These are phyloP conservation scores for Rubia peregrina DNA, from an alignment of 305 asterid species.

Conservation along the genomic window DNA sequence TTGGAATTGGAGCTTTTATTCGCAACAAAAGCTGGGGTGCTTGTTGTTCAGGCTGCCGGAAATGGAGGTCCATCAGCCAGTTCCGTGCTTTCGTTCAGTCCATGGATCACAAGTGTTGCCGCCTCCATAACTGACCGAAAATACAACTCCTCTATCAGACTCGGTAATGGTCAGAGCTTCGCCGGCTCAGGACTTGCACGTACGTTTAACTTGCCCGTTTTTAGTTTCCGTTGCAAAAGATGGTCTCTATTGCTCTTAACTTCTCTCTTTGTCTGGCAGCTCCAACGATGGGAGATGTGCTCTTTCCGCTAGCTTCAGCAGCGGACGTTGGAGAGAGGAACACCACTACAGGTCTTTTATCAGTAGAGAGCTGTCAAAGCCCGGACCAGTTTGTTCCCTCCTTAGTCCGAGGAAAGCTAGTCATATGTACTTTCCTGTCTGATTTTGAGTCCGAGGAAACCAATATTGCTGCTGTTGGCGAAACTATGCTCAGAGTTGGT, in stretches of 20 bases:
- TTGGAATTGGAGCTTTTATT: constrained; percentile 50
- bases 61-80: constrained; percentile 50
- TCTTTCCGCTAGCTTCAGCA: constrained; percentile 44
- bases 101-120: constrained; percentile 60
- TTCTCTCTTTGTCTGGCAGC: constrained; percentile 29
- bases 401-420: constrained; percentile 46
- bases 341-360: constrained; percentile 29
- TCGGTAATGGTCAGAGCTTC: constrained; percentile 44
- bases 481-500: constrained; percentile 32
- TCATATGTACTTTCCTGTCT: constrained; percentile 48
- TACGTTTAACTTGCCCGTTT: constrained; percentile 16
- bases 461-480: constrained; percentile 40
- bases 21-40: constrained; percentile 54
- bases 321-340: constrained; percentile 49
- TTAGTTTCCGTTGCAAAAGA: background rate
- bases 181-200: constrained; percentile 49
- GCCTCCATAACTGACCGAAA: constrained; percentile 49
- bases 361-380: constrained; percentile 48
- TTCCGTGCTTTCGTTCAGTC: constrained; percentile 58
- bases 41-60: constrained; percentile 64
- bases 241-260: background rate
- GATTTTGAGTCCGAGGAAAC: constrained; percentile 47
- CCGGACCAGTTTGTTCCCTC: constrained; percentile 33
- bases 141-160: constrained; percentile 34
- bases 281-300: constrained; percentile 39